These are phyloP conservation scores for Achaetomiella virescens DNA, from an alignment of 495 filamentous ascomycete species.

Conservation along the genomic window DNA sequence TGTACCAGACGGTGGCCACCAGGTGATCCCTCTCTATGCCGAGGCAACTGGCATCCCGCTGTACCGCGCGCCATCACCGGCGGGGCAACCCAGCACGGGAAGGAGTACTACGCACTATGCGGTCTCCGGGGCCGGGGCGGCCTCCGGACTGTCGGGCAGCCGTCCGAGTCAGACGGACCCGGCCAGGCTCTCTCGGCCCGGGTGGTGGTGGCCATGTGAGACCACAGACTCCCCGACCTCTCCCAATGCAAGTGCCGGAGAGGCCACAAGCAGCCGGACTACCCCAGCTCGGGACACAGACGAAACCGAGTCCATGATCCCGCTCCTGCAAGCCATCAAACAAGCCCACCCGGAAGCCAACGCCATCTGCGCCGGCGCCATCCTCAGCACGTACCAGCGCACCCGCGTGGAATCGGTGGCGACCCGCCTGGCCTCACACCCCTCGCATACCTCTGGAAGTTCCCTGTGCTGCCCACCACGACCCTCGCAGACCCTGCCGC, in stretches of 20 bases:
- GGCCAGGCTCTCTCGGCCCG: not conserved
- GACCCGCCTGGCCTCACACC: constrained; percentile 65
- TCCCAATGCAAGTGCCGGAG: not conserved
- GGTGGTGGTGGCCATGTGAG: too few relatives aligned
- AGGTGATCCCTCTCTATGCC: constrained; percentile 78
- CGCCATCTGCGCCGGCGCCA: constrained; percentile 83
- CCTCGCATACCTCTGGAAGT: constrained; percentile 87
- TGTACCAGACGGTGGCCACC: constrained; percentile 97
- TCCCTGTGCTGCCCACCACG: constrained; percentile 56
- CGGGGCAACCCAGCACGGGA: constrained; percentile 55
- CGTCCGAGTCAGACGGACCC: too few relatives aligned
- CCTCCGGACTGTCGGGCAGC: too few relatives aligned
- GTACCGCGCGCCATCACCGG: constrained; percentile 67
- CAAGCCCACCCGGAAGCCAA: constrained; percentile 65
- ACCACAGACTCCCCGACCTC: not conserved
- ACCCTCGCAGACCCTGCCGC: constrained; percentile 27
- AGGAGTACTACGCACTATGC: constrained; percentile 47
- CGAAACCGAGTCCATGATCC: constrained; percentile 82
- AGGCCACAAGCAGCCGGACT: not conserved
- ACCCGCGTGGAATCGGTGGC: constrained; percentile 90
- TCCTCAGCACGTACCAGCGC: constrained; percentile 90
- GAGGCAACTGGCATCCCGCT: constrained; percentile 69
- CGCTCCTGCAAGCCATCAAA: constrained; percentile 60
- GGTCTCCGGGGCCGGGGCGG: not conserved
- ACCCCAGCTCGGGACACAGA: constrained; percentile 37